These are phyloP conservation scores for Coemansia pectinata DNA, from an alignment of 192 early-diverging fungal genomes.

Conservation along the genomic window DNA sequence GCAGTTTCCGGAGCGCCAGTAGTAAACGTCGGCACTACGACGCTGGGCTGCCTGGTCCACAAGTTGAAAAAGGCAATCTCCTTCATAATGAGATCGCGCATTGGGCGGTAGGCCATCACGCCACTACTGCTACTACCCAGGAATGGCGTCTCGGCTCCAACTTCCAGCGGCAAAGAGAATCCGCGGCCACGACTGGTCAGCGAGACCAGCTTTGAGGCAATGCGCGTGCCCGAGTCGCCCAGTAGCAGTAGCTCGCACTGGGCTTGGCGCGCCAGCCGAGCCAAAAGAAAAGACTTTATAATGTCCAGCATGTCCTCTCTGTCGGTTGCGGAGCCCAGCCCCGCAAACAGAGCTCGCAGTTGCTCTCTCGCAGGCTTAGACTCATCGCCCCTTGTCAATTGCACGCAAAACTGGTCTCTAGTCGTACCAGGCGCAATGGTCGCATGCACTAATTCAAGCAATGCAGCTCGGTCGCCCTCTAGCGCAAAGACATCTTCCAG, in stretches of 20 bases:
- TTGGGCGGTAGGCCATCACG: constrained; percentile 67
- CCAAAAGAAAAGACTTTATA: constrained; percentile 62
- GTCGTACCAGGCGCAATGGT: constrained; percentile 12
- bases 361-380: constrained; percentile 28
- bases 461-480: constrained; percentile 3
- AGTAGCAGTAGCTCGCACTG: constrained; percentile 62
- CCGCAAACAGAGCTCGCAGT: constrained; percentile 57
- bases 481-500: constrained; percentile 69
- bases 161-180: constrained; percentile 77
- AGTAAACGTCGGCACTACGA: constrained; percentile 57
- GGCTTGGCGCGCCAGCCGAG: constrained; percentile 54
- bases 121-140: constrained; percentile 32
- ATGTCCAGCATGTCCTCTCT: constrained; percentile 71
- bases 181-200: constrained; percentile 84
- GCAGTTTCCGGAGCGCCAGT: constrained; percentile 57
- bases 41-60: constrained; percentile 41
- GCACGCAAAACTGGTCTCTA: constrained; percentile 21
- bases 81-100: constrained; percentile 79
- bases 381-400: constrained; percentile 6
- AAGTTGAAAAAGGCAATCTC: constrained; percentile 74
- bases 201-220: constrained; percentile 76
- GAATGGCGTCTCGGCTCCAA: constrained; percentile 60
- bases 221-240: constrained; percentile 78
- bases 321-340: constrained; percentile 62
- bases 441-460: constrained; percentile 20